phyloP scores from a whole-genome alignment of 2,329 filamentous ascomycete genomes.

The Neonectria neomacrospora region DNA sequence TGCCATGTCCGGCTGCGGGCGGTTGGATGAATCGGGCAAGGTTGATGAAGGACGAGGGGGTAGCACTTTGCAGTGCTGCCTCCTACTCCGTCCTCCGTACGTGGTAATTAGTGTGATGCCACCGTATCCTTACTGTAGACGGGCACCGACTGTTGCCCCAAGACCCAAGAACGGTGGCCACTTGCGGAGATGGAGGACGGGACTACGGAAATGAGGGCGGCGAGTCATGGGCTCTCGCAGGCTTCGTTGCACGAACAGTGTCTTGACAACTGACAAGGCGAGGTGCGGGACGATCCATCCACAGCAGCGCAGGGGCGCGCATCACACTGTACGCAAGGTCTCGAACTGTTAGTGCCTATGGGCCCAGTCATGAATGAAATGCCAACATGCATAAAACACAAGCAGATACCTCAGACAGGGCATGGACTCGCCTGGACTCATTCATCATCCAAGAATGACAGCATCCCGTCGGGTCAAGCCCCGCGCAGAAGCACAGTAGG shows the following conservation, averaged over 20 bases:
- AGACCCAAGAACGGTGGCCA: conserved; percentile 5
- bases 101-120: background rate
- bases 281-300: conserved; percentile 1
- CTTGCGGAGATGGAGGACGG: conserved; percentile 12
- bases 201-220: conserved; percentile 24
- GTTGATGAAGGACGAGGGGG: conserved; percentile 4
- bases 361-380: conserved; percentile 11
- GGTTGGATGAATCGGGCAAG: conserved; percentile 16
- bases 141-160: background rate
- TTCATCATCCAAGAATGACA: background rate
- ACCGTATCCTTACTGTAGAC: background rate
- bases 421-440: background rate
- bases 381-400: conserved; percentile 19
- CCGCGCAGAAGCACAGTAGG: background rate
- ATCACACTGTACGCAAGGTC: background rate
- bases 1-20: conserved; percentile 5
- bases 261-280: background rate
- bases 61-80: background rate
- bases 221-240: conserved; percentile 23
- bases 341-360: conserved; percentile 13
- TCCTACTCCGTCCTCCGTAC: background rate
- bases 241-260: background rate
- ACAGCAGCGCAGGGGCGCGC: background rate
- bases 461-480: background rate
- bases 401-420: conserved; percentile 1